Evolutionary conservation across 768 basidiomycete species (phyloP), one percentile per base, ranked within the genome.

Genomic region (Trametes cubensis): DNA sequence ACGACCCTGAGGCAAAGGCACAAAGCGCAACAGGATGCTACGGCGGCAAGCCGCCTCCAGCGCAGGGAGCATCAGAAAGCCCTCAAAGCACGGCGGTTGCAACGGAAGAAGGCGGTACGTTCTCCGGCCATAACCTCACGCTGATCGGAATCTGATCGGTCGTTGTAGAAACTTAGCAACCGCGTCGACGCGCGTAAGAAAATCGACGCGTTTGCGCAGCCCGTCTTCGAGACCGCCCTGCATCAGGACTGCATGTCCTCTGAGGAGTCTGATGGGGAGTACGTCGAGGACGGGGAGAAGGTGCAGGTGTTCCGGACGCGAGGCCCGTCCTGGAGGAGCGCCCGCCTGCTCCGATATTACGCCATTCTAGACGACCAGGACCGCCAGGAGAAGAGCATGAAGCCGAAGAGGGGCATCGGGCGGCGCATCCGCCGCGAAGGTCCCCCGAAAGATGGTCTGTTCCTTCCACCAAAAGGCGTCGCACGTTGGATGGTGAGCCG

Each of bases 201-300:
- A 56, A 72, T 84, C 25, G 74, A 73, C 25, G 74, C 69, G 0
- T 87, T 89, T 61, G 80, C 84, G 57, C 85, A 90, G 71, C 77
- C 83, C 25, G 79, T 76, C 15, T 91, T 91, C 68, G 87, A 90
- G 67, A 83, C 84, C 15, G 89, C 90, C 15, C 72, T 92, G 59
- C 85, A 87, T 62, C 63, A 84, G 20, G 90, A 91, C 49, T 91
- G 89, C 73, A 89, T 91, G 86, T 92, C 90, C 26, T 87, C 86
- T 30, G 90, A 92, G 65, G 90, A 92, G 71, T 90, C 89, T 15
- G 84, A 85, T 63, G 75, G 73, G 51, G 88, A 87, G 39, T 72
- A 75, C 38, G 74, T 72, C 30, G 66, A 57, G 28, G 63, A 67
- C 4, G 75, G 71, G n/a, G 23, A 64, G 70, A 44, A 70, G 73